Evolutionary conservation across 1,139 yeast genomes (phyloP), one percentile per base, ranked within the genome.

Genomic region (Kodamaea sp.): DNA sequence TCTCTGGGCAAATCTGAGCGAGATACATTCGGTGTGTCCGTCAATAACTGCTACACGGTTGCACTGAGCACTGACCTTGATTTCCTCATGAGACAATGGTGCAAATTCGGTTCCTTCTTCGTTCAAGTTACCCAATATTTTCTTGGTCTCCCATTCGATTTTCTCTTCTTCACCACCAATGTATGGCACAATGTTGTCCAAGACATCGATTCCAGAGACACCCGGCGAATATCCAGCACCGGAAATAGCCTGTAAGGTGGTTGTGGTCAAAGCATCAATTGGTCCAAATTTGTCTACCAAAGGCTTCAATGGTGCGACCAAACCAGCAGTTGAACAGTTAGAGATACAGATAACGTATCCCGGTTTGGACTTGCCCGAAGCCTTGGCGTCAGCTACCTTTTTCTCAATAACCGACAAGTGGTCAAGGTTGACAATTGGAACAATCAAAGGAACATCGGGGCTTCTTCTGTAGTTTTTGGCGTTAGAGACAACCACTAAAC

Each of bases 141-240:
- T 92, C 61, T 87, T 86, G 35, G 98, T 89, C 69, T 92, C 99
- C 95, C 95, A 89, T 66, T 94, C 98, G 50, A 92, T 88, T 69
- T 92, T 92, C 50, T 94, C 99, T 67, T 92, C 99, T 66, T 92
- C 99, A 32, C 98, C 97, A 43, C 92, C 76, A 55, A 92, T 92
- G 72, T 70, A 90, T 30, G 99, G 99, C 37, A 92, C 88, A 49
- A 92, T 76, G 67, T 92, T 92, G 66, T 92, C 99, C 53, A 92
- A 74, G 35, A 92, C 81, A 57, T 92, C 97, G 65, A 92, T 90
- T 42, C 95, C 94, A 18, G 96, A 80, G 34, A 90, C 96, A 59
- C 99, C 99, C 29, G 99, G 99, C 10, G 96, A 86, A 63, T 87
- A 92, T 2, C 99, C 99, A 18, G 95, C 98, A 49, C 99, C 99